Evolutionary conservation across 495 filamentous ascomycete genomes (phyloP).

Genomic region (Hypoxylon fragiforme): DNA sequence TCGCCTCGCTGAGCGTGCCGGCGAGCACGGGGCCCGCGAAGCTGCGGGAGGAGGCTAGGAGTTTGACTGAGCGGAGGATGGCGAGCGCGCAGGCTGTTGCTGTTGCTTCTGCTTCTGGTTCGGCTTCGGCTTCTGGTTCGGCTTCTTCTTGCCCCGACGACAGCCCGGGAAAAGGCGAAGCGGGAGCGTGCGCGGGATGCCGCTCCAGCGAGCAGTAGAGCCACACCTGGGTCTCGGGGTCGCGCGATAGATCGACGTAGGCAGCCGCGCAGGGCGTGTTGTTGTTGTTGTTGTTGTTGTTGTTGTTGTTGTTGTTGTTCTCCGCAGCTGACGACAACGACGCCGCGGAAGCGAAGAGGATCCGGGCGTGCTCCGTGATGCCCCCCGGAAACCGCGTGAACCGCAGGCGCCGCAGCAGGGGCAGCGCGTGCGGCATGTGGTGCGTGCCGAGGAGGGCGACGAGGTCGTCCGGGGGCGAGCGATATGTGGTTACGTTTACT

Average conservation of each 20-base stretch:
- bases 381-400: slow-evolving; percentile 50
- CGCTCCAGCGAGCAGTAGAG: slow-evolving; percentile 60
- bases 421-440: slow-evolving; percentile 59
- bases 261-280: slow-evolving; percentile 50
- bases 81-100: slow-evolving; percentile 3
- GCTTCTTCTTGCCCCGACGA: neutral
- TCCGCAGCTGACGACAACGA: too few species aligned
- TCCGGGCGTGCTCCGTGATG: slow-evolving; percentile 34
- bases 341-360: slow-evolving; percentile 40
- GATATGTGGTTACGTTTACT: slow-evolving; percentile 33
- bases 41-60: neutral
- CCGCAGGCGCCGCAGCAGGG: slow-evolving; percentile 61
- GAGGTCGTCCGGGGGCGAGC: slow-evolving; percentile 41
- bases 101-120: neutral
- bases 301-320: slow-evolving; percentile 1
- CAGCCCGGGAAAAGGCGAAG: neutral
- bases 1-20: slow-evolving; percentile 40
- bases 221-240: slow-evolving; percentile 64
- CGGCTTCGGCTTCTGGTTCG: neutral
- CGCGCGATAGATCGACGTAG: slow-evolving; percentile 59
- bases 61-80: slow-evolving; percentile 26
- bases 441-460: slow-evolving; percentile 44
- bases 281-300: neutral
- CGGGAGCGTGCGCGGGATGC: neutral
- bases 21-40: too few species aligned